Evolutionary conservation across 2,329 filamentous ascomycete genomes (phyloP), one percentile per base, ranked within the genome.

Genomic region (Fusarium citri): DNA sequence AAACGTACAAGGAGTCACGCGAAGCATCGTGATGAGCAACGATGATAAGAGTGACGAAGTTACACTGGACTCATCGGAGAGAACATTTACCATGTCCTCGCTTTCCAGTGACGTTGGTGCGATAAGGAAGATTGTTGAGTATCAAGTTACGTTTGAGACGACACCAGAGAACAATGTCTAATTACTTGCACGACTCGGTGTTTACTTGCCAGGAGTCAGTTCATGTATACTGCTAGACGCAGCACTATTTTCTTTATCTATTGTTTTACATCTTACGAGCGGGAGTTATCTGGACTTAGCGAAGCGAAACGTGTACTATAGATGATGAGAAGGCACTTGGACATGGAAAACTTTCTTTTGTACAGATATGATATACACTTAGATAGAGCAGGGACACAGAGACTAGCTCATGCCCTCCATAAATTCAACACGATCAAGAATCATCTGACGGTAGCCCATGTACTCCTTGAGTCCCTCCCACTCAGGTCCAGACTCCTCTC

Each of bases 391-490:
- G 55, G n/a, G 51, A 49, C 30, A 6, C 50, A 43, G 37, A 43
- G 53, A 47, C 64, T 75, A 75, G 59, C 73, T 75, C 94, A 98
- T 98, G 20, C 95, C 96, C 71, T 94, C 91, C 93, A 98, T 95
- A 75, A 98, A 86, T 77, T 95, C 92, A 18, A 94, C 91, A 71
- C 91, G 90, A 80, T 99, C 96, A 55, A 99, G 83, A 72, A 97
- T 87, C 95, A 98, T 98, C 28, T 92, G 92, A 76, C 92, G 91
- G 76, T 92, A 86, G 40, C 92, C 89, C 74, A 94, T 89, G 81
- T 94, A 96, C 81, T 98, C 93, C 72, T 91, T 89, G 68, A 99
- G 83, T 31, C 87, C 88, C 74, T 97, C 91, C 93, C 96, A 99
- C 68, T 98, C 95, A 55, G 89, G 86, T 0, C 96, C 95, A 71